Evolutionary conservation across 2,329 filamentous ascomycete species (phyloP).

Genomic region (Penicillium paneum): DNA sequence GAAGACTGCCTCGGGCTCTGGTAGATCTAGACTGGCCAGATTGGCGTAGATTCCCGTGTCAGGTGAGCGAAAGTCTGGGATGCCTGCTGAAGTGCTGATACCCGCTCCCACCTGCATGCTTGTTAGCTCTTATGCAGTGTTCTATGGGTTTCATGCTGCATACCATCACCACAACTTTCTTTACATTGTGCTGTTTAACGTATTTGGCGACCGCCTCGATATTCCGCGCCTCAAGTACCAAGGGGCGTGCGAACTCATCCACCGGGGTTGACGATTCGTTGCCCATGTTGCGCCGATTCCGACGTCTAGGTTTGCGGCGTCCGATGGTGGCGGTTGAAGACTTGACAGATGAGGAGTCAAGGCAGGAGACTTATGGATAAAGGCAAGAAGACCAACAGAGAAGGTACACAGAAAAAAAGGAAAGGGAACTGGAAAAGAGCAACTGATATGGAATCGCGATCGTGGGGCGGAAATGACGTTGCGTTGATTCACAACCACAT

Average conservation of each 20-base stretch:
- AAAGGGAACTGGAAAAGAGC: neutral
- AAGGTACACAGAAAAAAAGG: neutral
- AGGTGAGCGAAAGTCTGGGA: constrained; percentile 92
- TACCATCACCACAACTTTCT: constrained; percentile 77
- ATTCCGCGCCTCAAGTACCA: constrained; percentile 65
- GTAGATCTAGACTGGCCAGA: constrained; percentile 77
- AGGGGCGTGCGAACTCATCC: constrained; percentile 61
- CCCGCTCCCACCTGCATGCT: constrained; percentile 69
- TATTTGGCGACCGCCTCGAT: constrained; percentile 74
- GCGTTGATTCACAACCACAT: constrained; percentile 5
- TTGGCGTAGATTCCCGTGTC: constrained; percentile 93
- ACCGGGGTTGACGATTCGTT: constrained; percentile 72
- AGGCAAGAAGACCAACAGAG: neutral
- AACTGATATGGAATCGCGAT: constrained; percentile 1
- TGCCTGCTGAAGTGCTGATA: constrained; percentile 57
- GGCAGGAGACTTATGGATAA: neutral
- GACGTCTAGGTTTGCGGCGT: constrained; percentile 23
- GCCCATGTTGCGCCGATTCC: constrained; percentile 60
- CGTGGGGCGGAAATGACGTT: constrained; percentile 16
- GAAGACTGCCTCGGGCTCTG: constrained; percentile 89
- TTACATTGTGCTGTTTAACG: constrained; percentile 66
- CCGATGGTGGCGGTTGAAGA: constrained; percentile 17
- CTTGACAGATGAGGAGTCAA: neutral
- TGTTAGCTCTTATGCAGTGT: constrained; percentile 4
- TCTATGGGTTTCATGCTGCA: constrained; percentile 9